These are phyloP conservation scores for Onygenales sp. DNA, from an alignment of 2,329 filamentous ascomycete species.

Conservation along the genomic window DNA sequence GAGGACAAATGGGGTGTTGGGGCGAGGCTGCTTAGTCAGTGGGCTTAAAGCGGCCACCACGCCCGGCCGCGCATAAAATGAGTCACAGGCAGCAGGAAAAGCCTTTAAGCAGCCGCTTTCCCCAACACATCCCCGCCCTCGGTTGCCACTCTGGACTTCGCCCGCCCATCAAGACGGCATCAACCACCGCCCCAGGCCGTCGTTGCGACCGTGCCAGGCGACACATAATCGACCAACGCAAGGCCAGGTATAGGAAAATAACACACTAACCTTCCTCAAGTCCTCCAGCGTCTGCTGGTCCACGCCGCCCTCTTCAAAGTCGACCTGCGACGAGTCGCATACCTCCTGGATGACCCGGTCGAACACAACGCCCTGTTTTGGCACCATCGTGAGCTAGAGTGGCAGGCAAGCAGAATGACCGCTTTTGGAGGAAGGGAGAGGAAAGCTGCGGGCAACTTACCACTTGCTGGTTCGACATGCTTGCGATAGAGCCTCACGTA, in stretches of 20 bases:
- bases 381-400: conserved; percentile 8
- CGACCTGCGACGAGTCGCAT: conserved; percentile 79
- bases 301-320: conserved; percentile 94
- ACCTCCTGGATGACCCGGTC: conserved; percentile 87
- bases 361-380: conserved; percentile 62
- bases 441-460: conserved; percentile 26
- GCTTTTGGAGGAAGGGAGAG: neutral
- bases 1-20: neutral
- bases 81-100: no score
- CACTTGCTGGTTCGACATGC: conserved; percentile 41
- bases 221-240: neutral
- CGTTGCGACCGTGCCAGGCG: no score
- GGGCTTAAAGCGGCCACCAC: conserved; percentile 9
- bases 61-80: neutral
- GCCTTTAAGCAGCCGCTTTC: conserved; percentile 23
- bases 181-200: neutral
- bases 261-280: conserved; percentile 66
- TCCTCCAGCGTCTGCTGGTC: conserved; percentile 80
- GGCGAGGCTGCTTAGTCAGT: conserved; percentile 7
- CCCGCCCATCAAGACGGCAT: conserved; percentile 15
- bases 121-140: conserved; percentile 19
- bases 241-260: neutral
- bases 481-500: conserved; percentile 1
- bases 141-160: conserved; percentile 37
- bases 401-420: neutral